A percentile compares a stretch with the other conserved stretches of the same genome.
Conservation (phyloP, 345 rosid species). For the Dipteronia sinensis region DNA sequence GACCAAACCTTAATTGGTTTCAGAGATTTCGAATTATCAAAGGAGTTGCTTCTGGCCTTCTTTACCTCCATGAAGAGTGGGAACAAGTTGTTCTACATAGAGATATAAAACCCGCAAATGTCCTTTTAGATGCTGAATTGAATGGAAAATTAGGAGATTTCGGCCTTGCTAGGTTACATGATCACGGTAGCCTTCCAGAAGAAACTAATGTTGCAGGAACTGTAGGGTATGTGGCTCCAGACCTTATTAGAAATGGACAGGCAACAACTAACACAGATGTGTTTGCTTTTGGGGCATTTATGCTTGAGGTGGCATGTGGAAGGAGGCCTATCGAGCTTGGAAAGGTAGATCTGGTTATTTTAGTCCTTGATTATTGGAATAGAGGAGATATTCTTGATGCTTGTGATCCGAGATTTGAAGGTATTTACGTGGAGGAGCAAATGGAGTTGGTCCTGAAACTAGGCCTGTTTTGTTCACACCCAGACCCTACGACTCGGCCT, state of each 20-base stretch:
- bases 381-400: constrained; percentile 35
- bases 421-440: constrained; percentile 34
- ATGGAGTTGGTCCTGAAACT: constrained; percentile 36
- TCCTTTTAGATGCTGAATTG: constrained; percentile 34
- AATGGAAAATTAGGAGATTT: constrained; percentile 50
- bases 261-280: constrained; percentile 44
- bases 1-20: constrained; percentile 29
- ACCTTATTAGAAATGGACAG: constrained; percentile 40
- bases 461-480: constrained; percentile 36
- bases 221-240: constrained; percentile 44
- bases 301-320: constrained; percentile 51
- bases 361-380: constrained; percentile 41
- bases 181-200: constrained; percentile 38
- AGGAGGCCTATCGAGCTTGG: constrained; percentile 35
- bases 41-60: constrained; percentile 36
- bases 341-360: constrained; percentile 31
- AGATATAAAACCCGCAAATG: constrained; percentile 46
- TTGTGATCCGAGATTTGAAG: constrained; percentile 30
- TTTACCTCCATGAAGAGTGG: constrained; percentile 50
- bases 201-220: constrained; percentile 48
- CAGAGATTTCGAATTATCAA: constrained; percentile 45
- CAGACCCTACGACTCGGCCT: constrained; percentile 21
- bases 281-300: constrained; percentile 42
- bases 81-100: constrained; percentile 48
- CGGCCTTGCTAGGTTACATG: constrained; percentile 41